Evolutionary conservation across 129 eudicot genomes (phyloP), one percentile per base, ranked within the genome.

Genomic region (Silybum marianum): DNA sequence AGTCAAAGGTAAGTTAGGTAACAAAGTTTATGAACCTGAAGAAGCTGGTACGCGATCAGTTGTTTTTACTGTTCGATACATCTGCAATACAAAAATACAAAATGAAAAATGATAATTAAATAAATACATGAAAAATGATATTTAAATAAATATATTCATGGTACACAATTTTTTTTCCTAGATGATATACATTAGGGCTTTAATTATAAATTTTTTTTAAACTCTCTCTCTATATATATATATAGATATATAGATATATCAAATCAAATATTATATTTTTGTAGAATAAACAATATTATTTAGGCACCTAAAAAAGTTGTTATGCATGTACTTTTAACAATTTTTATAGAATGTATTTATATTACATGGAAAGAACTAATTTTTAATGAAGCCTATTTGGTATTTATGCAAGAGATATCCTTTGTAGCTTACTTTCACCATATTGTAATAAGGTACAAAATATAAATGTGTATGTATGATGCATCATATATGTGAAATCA

Each of bases 51-150:
- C 91, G 81, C 96, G 90, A 81, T 95, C 98, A 71, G 98, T 95
- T 63, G 97, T 92, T 87, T 92, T 95, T 69, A 95, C 93, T 0
- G 98, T 95, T 39, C 98, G 87, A 81, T 95, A 95, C 98, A 95
- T 95, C 98, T 95, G 93, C 91, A 74, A 46, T 70, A 21, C 74
- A 58, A 69, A 58, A 76, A 8, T 60, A 21, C 36, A 54, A 9
- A 6, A 16, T 54, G 65, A 54, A 54, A 54, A 18, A 13, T 54
- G 65, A 18, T 54, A 18, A 54, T 54, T 51, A 51, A 51, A 19
- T 19, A 51, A 16, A 14, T 51, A 51, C 63, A n/a, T n/a, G n/a
- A n/a, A n/a, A n/a, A n/a, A n/a, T n/a, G n/a, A n/a, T n/a, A n/a
- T n/a, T n/a, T n/a, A n/a, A n/a, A n/a, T n/a, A n/a, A n/a, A n/a